Evolutionary conservation across 140 eudicot genomes (phyloP), one percentile per base, ranked within the genome.

Genomic region (Oenanthe javanica): DNA sequence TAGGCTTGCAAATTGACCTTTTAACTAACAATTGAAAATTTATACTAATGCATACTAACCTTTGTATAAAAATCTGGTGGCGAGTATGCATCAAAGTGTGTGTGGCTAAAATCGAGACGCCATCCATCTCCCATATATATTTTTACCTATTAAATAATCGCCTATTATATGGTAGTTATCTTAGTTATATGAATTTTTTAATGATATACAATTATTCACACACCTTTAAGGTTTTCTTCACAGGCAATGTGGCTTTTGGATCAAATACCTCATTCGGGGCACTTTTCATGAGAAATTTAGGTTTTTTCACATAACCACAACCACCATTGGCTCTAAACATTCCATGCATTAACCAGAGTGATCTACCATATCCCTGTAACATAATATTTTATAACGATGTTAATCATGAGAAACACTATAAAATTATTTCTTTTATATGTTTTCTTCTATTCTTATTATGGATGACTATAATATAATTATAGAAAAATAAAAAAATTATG

Each of bases 261-360:
- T 93, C 95, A 76, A 91, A 93, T 19, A 93, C 90, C 80, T 88
- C 89, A 19, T 43, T 38, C 21, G 93, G 91, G 72, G 89, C 88
- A 75, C 55, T 87, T 36, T 75, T 77, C 90, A 89, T 85, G 27
- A 93, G 90, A 85, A 91, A 76, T 54, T 88, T 90, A 10, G 98
- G 98, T 55, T 93, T 93, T 83, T 81, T 88, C 75, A 93, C 87
- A 85, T 89, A 93, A 80, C 98, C 98, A 80, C 96, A 91, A 14
- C 91, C 88, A 72, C 98, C 98, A 82, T 93, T 93, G 27, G 93
- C 84, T 88, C 93, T 85, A 75, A 91, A 93, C 94, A 93, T 87
- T 61, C 98, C 98, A 75, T 93, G 94, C 98, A 93, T 93, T 88
- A 93, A 86, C 95, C 95, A 91, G 16, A 93, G 89, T 52, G 90